Evolutionary conservation across 2,329 filamentous ascomycete species (phyloP).

Genomic region (Dactylellina haptotyla): DNA sequence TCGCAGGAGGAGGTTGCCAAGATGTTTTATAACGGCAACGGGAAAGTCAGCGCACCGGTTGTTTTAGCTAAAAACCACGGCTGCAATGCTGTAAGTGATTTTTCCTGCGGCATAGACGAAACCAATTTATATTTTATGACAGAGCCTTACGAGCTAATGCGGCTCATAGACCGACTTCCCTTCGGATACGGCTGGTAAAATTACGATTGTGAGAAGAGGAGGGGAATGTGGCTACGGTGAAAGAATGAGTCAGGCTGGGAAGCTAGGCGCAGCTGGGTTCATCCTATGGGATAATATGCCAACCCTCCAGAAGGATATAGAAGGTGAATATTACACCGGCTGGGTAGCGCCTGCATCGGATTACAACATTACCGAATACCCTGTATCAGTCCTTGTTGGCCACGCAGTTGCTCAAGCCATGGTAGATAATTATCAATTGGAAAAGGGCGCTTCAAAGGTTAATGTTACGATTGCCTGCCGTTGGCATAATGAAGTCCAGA

Average conservation of each 20-base stretch:
- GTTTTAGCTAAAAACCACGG: slow-evolving; percentile 67
- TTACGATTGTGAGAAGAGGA: slow-evolving; percentile 71
- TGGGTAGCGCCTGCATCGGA: slow-evolving; percentile 67
- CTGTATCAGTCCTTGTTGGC: background rate
- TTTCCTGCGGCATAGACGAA: background rate
- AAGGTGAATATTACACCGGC: slow-evolving; percentile 64
- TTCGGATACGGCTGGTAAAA: slow-evolving; percentile 66
- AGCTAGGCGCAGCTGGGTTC: slow-evolving; percentile 67
- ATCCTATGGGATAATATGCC: slow-evolving; percentile 39
- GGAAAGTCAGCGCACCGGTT: slow-evolving; percentile 61
- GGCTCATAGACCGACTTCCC: slow-evolving; percentile 65
- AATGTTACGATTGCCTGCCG: slow-evolving; percentile 56
- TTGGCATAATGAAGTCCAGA: slow-evolving; percentile 56
- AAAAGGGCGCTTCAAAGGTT: slow-evolving; percentile 23
- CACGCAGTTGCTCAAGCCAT: slow-evolving; percentile 59
- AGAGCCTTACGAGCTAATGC: background rate
- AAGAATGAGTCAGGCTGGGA: slow-evolving; percentile 69
- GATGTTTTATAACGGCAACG: slow-evolving; percentile 58
- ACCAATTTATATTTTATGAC: background rate
- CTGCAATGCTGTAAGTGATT: slow-evolving; percentile 61
- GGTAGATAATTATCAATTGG: slow-evolving; percentile 30
- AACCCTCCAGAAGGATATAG: background rate
- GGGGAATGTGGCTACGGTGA: slow-evolving; percentile 68
- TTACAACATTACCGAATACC: slow-evolving; percentile 61
- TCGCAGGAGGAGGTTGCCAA: background rate